Evolutionary conservation across 1,139 yeast species (phyloP), one percentile per base, ranked within the genome.

Genomic region (Taphrina populina): DNA sequence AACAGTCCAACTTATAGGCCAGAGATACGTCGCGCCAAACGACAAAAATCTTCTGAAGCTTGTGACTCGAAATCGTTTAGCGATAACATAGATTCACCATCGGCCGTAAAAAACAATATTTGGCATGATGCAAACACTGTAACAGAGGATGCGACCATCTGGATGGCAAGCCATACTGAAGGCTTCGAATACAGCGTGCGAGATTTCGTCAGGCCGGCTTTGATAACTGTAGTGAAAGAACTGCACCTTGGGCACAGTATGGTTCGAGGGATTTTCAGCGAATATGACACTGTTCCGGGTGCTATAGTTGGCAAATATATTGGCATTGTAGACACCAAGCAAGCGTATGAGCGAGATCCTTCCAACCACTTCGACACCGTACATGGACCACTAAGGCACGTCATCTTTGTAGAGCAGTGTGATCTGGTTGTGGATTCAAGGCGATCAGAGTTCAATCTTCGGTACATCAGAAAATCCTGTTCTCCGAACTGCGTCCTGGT

Each of bases 371-470:
- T 88, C 67, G 70, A 81, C 60, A 69, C 78, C n/a, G 80, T 88
- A 78, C 96, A 96, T 0, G 81, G 88, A 15, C 82, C 95, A 10
- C 88, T 88, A 65, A 92, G 94, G 1, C 81, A 81, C 57, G 95
- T 87, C 1, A 69, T 83, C 64, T 70, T 78, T 64, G 72, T 77
- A 68, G 73, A 81, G 19, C 64, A 62, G 0, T 55, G 77, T 54
- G 83, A 84, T 0, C 63, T 92, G 11, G 83, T 79, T 1, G 72
- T 90, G 23, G 96, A 90, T 69, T 81, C 94, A 30, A 76, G 97
- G 59, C 78, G 80, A 53, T 78, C 82, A 19, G 97, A 97, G 0
- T 86, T 87, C 63, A 77, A 79, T 45, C 75, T 88, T 0, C 71
- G 95, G 56, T 90, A 85, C 66, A 74, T 88, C 24, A 74, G 96